Evolutionary conservation across 192 early-diverging fungal species (phyloP).

Genomic region (Entomortierella beljakovae): DNA sequence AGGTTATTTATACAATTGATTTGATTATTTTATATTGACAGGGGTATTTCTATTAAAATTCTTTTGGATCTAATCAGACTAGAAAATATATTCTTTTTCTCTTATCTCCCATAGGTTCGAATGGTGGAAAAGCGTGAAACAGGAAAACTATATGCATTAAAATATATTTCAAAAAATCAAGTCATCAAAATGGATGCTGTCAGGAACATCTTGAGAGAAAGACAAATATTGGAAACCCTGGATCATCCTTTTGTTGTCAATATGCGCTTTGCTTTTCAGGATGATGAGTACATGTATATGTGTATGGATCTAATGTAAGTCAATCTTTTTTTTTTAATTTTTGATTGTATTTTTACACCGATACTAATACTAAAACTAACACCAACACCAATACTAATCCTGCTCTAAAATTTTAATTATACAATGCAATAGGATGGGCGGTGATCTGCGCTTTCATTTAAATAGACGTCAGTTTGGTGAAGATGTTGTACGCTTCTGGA

Average conservation of each 20-base stretch:
- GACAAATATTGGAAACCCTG: conserved; percentile 81
- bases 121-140: conserved; percentile 82
- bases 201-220: conserved; percentile 85
- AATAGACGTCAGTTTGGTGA: conserved; percentile 79
- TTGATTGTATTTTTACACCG: no score
- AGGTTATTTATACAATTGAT: no score
- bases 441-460: conserved; percentile 87
- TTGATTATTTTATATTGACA: no score
- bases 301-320: conserved; percentile 87
- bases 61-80: no score
- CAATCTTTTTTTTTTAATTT: conserved; percentile 13
- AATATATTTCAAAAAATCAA: conserved; percentile 89
- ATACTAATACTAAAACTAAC: no score
- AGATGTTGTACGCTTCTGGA: conserved; percentile 83
- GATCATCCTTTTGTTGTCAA: conserved; percentile 77
- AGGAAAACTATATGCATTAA: conserved; percentile 81
- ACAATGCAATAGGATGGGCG: conserved; percentile 71
- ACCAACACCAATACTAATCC: background rate
- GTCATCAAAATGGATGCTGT: conserved; percentile 89
- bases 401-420: background rate
- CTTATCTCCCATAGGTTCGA: conserved; percentile 67
- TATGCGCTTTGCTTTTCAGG: conserved; percentile 90
- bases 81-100: background rate
- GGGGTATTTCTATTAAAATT: background rate
- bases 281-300: conserved; percentile 90